phyloP scores from a whole-genome alignment of 1,284 basidiomycete species.

The Ganoderma lingzhi region DNA sequence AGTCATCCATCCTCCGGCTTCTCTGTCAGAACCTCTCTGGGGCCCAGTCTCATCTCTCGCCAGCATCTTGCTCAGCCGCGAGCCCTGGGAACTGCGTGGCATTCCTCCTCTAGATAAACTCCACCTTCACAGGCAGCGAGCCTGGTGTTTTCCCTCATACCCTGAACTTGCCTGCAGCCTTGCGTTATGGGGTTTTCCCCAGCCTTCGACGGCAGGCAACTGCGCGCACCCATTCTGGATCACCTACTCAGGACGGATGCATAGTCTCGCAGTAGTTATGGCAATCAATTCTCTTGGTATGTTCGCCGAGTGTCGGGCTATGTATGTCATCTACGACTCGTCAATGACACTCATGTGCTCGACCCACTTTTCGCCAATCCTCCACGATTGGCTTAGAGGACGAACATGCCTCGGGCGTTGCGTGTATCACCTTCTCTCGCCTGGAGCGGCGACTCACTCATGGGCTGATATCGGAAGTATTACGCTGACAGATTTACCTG shows the following conservation, averaged over 20 bases:
- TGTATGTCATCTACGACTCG: slow-evolving; percentile 19
- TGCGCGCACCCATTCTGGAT: slow-evolving; percentile 10
- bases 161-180: slow-evolving; percentile 6
- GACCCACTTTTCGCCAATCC: slow-evolving; percentile 17
- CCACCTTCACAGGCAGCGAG: slow-evolving; percentile 6
- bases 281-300: slow-evolving; percentile 13
- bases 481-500: slow-evolving; percentile 20
- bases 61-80: slow-evolving; percentile 4
- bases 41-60: slow-evolving; percentile 17
- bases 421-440: slow-evolving; percentile 6
- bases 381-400: slow-evolving; percentile 23
- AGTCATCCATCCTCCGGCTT: slow-evolving; percentile 19
- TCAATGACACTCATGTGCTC: slow-evolving; percentile 18
- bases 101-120: slow-evolving; percentile 20
- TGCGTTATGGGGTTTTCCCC: slow-evolving; percentile 11
- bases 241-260: slow-evolving; percentile 12
- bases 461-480: slow-evolving; percentile 32
- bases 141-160: slow-evolving; percentile 11
- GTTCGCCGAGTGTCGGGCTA: slow-evolving; percentile 13
- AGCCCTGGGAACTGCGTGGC: slow-evolving; percentile 5
- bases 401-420: slow-evolving; percentile 23
- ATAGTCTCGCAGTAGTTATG: slow-evolving; percentile 8
- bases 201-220: slow-evolving; percentile 3
- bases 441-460: neutral
- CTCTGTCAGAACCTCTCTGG: slow-evolving; percentile 20